These are phyloP conservation scores for Dalbergia cochinchinensis DNA, from an alignment of 306 rosid genomes.

Conservation along the genomic window DNA sequence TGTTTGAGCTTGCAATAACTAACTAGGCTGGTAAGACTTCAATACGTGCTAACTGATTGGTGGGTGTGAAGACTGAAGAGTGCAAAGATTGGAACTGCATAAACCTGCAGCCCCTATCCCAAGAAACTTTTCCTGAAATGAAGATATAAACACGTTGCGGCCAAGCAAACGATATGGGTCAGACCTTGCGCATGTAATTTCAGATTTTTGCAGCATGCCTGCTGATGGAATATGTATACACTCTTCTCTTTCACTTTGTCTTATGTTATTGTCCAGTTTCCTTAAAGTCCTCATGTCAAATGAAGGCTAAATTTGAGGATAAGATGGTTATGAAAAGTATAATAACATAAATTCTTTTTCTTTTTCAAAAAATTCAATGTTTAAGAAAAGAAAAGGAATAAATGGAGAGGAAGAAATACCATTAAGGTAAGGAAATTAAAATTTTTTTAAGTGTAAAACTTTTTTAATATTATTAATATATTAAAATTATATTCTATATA, in stretches of 20 bases:
- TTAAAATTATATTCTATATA: no score
- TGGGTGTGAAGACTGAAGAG: slow-evolving; percentile 13
- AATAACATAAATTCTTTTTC: not conserved
- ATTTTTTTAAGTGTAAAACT: no score
- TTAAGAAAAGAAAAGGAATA: not conserved
- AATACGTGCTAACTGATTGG: not conserved
- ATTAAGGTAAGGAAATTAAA: no score
- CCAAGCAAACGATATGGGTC: slow-evolving; percentile 17
- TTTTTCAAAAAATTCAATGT: not conserved
- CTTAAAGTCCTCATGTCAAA: slow-evolving; percentile 12
- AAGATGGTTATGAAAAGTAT: not conserved
- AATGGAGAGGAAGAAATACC: no score
- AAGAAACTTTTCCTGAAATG: slow-evolving; percentile 7
- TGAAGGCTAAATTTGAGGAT: slow-evolving; percentile 16
- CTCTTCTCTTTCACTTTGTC: not conserved
- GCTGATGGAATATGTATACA: slow-evolving; percentile 21
- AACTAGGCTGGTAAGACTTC: no score
- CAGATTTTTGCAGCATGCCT: slow-evolving; percentile 17
- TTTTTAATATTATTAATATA: no score
- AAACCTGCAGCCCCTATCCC: slow-evolving; percentile 28
- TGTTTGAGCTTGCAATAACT: no score
- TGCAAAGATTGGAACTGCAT: slow-evolving; percentile 23
- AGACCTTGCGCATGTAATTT: slow-evolving; percentile 14
- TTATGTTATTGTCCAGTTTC: slow-evolving; percentile 8
- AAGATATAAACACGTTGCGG: slow-evolving; percentile 5